Conservation (phyloP, 163 green algal genomes). For the Scenedesmus sp. region DNA sequence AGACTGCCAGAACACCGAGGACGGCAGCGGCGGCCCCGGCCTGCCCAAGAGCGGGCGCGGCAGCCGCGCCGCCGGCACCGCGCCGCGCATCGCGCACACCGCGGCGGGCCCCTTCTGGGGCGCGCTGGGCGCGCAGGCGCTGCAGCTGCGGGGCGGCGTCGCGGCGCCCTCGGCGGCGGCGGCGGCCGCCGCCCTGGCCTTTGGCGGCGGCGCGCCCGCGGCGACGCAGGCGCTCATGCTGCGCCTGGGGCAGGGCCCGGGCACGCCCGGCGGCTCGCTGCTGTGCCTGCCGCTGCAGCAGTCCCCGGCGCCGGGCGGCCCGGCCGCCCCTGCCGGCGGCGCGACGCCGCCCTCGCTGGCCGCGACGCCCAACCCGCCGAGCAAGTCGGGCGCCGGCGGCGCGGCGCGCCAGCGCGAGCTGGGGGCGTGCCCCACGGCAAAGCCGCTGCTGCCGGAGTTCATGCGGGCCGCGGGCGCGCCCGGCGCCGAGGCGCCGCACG, state of each 20-base stretch:
- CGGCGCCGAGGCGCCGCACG: not conserved
- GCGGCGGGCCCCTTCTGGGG: not conserved
- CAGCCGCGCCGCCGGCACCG: constrained; percentile 11
- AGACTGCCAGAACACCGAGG: constrained; percentile 61
- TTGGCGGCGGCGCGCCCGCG: too few species aligned
- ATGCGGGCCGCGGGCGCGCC: constrained; percentile 26
- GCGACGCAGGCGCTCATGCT: too few species aligned
- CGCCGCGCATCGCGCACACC: constrained; percentile 2
- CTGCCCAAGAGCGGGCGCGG: not conserved
- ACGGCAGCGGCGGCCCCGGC: not conserved
- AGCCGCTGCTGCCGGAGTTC: constrained; percentile 40
- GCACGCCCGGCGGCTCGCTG: not conserved
- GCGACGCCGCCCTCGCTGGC: not conserved
- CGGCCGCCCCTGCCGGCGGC: too few species aligned
- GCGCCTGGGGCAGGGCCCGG: not conserved
- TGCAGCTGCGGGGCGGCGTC: too few species aligned
- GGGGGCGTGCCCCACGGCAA: not conserved
- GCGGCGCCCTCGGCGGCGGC: too few species aligned
- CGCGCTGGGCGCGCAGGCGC: not conserved
- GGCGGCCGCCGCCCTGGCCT: too few species aligned
- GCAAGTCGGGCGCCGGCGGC: constrained; percentile 1
- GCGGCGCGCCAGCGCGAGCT: not conserved
- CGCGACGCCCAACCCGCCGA: not conserved
- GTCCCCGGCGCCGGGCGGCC: not conserved
- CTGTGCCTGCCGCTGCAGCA: constrained; percentile 12